These are phyloP conservation scores for Syncephalastrum racemosum DNA, from an alignment of 371 early-diverging fungal genomes.

Conservation along the genomic window DNA sequence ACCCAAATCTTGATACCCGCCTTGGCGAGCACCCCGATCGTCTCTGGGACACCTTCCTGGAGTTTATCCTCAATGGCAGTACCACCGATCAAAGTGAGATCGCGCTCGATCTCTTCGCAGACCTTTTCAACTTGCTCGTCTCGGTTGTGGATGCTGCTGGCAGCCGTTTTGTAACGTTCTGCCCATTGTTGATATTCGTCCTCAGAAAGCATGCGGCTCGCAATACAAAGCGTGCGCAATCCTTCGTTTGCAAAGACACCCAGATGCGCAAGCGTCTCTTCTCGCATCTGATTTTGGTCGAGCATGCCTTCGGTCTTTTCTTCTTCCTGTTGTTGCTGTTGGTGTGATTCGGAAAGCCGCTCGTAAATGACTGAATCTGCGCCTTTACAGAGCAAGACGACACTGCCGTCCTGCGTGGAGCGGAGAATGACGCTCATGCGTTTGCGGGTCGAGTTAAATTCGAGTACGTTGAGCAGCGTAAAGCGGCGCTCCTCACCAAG, in stretches of 20 bases:
- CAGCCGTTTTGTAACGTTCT: conserved; percentile 73
- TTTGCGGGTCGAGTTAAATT: conserved; percentile 87
- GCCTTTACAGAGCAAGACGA: conserved; percentile 92
- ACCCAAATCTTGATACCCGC: conserved; percentile 98
- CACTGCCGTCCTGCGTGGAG: conserved; percentile 65
- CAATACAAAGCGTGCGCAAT: conserved; percentile 87
- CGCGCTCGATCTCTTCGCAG: conserved; percentile 81
- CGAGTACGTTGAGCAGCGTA: conserved; percentile 75
- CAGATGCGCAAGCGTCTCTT: conserved; percentile 39
- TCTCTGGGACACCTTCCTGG: conserved; percentile 93
- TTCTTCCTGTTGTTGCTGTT: conserved; percentile 17
- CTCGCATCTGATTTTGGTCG: conserved; percentile 43
- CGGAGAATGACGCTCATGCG: conserved; percentile 83
- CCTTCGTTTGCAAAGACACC: conserved; percentile 88
- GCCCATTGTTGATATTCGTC: conserved; percentile 83
- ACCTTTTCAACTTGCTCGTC: conserved; percentile 78
- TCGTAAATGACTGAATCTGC: conserved; percentile 92
- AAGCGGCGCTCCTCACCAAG: conserved; percentile 68
- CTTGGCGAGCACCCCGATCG: conserved; percentile 81
- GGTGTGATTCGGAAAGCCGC: conserved; percentile 48
- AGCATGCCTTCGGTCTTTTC: conserved; percentile 40
- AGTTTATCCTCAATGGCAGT: conserved; percentile 94
- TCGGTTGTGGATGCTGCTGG: conserved; percentile 79
- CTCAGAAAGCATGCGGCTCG: conserved; percentile 72
- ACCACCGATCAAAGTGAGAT: conserved; percentile 73